A percentile compares a stretch with the other conserved stretches of the same genome.
phyloP scores from a whole-genome alignment of 78 protist species.

The Dictyostelium intermedium region DNA sequence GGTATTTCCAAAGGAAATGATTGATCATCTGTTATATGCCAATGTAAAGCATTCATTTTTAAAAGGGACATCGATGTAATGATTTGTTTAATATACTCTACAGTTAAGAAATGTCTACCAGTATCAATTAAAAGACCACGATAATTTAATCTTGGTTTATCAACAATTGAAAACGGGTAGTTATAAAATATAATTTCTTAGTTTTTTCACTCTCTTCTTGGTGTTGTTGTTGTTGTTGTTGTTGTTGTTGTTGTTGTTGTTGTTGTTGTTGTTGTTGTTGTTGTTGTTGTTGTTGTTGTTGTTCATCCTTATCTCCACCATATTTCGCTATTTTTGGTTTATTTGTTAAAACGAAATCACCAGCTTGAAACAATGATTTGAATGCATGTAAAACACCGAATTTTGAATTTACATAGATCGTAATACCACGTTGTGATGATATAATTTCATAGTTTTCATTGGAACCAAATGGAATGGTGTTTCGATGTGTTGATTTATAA shows the following conservation, averaged over 20 bases:
- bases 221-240: neutral
- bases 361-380: neutral
- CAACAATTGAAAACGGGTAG: slow-evolving; percentile 22
- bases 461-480: slow-evolving; percentile 18
- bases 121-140: slow-evolving; percentile 59
- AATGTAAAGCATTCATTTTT: slow-evolving; percentile 60
- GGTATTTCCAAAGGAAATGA: slow-evolving; percentile 42
- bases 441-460: slow-evolving; percentile 30
- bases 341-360: neutral
- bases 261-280: neutral
- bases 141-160: slow-evolving; percentile 26
- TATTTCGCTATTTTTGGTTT: too few species aligned
- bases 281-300: too few species aligned
- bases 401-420: neutral
- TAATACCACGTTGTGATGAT: neutral
- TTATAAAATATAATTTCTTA: neutral
- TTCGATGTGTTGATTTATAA: neutral
- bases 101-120: slow-evolving; percentile 19
- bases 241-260: too few species aligned
- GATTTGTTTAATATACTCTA: slow-evolving; percentile 25
- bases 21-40: slow-evolving; percentile 76
- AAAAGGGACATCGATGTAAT: slow-evolving; percentile 21
- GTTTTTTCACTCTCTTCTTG: neutral
- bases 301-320: too few species aligned
- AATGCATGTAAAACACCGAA: slow-evolving; percentile 37